Conservation (phyloP, 495 filamentous ascomycete genomes). For the Clavariopsis aquatica region DNA sequence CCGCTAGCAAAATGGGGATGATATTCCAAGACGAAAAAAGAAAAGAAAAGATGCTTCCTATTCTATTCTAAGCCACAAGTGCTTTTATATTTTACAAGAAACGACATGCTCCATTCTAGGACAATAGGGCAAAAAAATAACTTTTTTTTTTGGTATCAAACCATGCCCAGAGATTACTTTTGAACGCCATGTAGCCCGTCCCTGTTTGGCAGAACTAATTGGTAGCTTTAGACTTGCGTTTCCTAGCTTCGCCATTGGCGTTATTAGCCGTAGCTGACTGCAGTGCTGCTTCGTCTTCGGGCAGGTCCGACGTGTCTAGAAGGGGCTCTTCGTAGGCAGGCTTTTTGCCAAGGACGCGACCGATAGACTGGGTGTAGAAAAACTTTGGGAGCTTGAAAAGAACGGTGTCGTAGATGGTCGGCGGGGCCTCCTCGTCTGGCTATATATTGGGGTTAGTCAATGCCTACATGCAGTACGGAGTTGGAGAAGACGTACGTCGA, state of each 20-base stretch:
- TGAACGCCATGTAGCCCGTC: background rate
- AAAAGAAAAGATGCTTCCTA: background rate
- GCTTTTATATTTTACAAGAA: background rate
- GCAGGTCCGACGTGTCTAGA: constrained; percentile 33
- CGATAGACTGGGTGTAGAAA: constrained; percentile 43
- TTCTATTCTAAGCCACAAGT: background rate
- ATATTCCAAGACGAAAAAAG: too few relatives aligned
- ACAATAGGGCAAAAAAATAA: background rate
- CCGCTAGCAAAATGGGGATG: too few relatives aligned
- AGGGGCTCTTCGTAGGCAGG: constrained; percentile 31
- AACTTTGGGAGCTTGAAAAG: constrained; percentile 49
- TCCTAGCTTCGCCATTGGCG: constrained; percentile 44
- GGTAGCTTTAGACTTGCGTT: constrained; percentile 41
- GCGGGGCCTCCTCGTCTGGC: constrained; percentile 47
- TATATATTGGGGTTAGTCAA: too few relatives aligned
- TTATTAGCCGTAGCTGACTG: constrained; percentile 41
- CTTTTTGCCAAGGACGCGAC: constrained; percentile 39
- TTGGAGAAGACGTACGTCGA: constrained; percentile 70
- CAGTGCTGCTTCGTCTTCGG: constrained; percentile 37
- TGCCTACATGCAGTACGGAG: too few relatives aligned
- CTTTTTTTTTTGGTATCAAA: constrained; percentile 3
- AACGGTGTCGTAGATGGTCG: constrained; percentile 46
- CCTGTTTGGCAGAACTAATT: background rate
- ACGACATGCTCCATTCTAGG: background rate
- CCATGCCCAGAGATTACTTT: background rate